phyloP scores from a whole-genome alignment of 2,329 filamentous ascomycete species.

The Alternaria sp. region DNA sequence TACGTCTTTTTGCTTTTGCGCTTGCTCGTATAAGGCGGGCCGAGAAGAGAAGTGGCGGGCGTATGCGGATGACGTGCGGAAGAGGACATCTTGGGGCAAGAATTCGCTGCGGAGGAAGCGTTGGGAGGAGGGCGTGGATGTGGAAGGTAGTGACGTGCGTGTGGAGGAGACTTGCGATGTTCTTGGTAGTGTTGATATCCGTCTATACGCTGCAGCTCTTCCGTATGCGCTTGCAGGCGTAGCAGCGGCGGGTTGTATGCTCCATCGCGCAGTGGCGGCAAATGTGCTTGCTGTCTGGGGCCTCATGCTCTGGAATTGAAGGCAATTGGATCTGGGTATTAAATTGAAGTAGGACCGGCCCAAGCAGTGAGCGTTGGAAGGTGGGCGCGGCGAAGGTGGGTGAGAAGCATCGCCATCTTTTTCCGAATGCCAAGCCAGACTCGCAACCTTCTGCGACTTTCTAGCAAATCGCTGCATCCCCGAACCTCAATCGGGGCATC shows the following conservation, averaged over 20 bases:
- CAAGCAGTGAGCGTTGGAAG: slow-evolving; percentile 8
- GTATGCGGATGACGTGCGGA: slow-evolving; percentile 51
- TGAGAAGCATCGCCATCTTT: slow-evolving; percentile 32
- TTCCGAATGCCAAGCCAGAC: slow-evolving; percentile 25
- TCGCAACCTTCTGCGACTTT: slow-evolving; percentile 31
- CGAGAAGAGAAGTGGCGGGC: slow-evolving; percentile 55
- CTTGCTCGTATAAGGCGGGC: slow-evolving; percentile 40
- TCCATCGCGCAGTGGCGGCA: slow-evolving; percentile 51
- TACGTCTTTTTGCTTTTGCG: slow-evolving; percentile 44
- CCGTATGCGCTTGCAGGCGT: slow-evolving; percentile 50
- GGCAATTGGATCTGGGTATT: neutral
- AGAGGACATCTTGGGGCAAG: slow-evolving; percentile 48
- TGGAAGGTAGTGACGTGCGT: slow-evolving; percentile 23
- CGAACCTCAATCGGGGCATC: slow-evolving; percentile 21
- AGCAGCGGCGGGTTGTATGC: slow-evolving; percentile 47
- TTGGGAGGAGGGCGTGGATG: slow-evolving; percentile 18
- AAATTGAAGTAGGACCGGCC: slow-evolving; percentile 18
- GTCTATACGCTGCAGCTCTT: slow-evolving; percentile 56
- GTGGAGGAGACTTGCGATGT: slow-evolving; percentile 31
- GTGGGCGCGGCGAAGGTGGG: slow-evolving; percentile 33
- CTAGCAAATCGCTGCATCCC: slow-evolving; percentile 10
- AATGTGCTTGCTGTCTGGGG: slow-evolving; percentile 49
- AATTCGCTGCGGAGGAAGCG: slow-evolving; percentile 53
- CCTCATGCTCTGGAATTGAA: slow-evolving; percentile 52
- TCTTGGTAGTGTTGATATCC: slow-evolving; percentile 49